A percentile compares a stretch with the other conserved stretches of the same genome.
Conservation (phyloP, 768 basidiomycete species). For the Rhizopogon vulgaris region DNA sequence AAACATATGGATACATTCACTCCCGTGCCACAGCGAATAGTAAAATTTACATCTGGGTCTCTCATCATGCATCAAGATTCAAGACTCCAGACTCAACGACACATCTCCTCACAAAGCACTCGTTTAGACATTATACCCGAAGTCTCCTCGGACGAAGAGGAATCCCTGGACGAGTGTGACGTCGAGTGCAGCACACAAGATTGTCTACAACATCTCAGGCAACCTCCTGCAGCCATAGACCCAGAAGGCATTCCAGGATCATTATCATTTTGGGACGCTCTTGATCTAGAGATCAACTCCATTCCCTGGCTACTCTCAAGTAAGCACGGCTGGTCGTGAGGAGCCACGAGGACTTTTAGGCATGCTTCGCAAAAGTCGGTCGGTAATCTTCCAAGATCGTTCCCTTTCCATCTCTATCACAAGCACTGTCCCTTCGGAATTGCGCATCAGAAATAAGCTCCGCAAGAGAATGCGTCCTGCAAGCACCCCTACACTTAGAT, state of each 20-base stretch:
- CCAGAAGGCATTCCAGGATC: constrained; percentile 19
- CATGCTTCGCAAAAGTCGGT: constrained; percentile 22
- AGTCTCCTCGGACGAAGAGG: constrained; percentile 15
- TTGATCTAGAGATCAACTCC: constrained; percentile 32
- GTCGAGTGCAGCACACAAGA: neutral
- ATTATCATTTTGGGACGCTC: constrained; percentile 36
- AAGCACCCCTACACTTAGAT: constrained; percentile 21
- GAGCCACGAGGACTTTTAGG: constrained; percentile 20
- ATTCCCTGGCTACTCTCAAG: neutral
- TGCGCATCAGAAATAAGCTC: constrained; percentile 29
- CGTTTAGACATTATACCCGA: constrained; percentile 8
- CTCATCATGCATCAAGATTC: neutral
- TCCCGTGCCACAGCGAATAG: constrained; percentile 1
- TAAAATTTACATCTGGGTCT: neutral
- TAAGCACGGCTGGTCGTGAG: neutral
- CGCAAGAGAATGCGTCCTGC: constrained; percentile 31
- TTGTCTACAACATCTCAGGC: neutral
- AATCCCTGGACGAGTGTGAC: constrained; percentile 4
- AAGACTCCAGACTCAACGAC: constrained; percentile 1
- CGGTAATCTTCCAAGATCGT: constrained; percentile 5
- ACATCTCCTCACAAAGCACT: constrained; percentile 7
- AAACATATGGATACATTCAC: constrained; percentile 1
- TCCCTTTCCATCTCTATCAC: constrained; percentile 30
- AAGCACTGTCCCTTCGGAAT: constrained; percentile 26
- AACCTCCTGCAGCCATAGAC: constrained; percentile 5